Conservation (phyloP, 2,329 filamentous ascomycete genomes). For the Ramichloridium luteum region DNA sequence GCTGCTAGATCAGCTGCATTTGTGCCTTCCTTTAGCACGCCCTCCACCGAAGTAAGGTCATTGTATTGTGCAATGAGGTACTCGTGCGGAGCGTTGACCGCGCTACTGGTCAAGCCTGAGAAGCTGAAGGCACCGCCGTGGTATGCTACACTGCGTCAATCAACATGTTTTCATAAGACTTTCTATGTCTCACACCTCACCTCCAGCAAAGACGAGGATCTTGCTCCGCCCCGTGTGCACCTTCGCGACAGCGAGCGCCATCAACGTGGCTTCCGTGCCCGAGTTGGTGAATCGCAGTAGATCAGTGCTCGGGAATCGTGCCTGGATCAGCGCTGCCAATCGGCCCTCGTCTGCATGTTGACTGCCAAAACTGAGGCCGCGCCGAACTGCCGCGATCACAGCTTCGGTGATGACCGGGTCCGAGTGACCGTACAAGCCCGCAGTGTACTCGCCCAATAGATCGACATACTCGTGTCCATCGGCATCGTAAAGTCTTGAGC, state of each 20-base stretch:
- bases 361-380: constrained; percentile 45
- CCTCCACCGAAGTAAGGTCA: constrained; percentile 39
- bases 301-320: constrained; percentile 42
- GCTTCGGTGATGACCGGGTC: constrained; percentile 42
- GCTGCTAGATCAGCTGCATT: constrained; percentile 41
- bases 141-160: no score
- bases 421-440: constrained; percentile 55
- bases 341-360: constrained; percentile 40
- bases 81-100: constrained; percentile 34
- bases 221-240: constrained; percentile 33
- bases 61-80: constrained; percentile 54
- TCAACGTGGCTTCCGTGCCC: constrained; percentile 53
- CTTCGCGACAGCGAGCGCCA: constrained; percentile 45
- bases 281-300: constrained; percentile 51
- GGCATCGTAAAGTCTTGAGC: constrained; percentile 19
- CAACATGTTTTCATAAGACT: no score
- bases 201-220: constrained; percentile 39
- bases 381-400: constrained; percentile 34
- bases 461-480: constrained; percentile 40
- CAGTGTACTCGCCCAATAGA: constrained; percentile 51
- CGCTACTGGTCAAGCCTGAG: constrained; percentile 7
- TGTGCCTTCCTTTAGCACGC: constrained; percentile 23
- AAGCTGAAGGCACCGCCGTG: constrained; percentile 45
- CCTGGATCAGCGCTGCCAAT: constrained; percentile 41
- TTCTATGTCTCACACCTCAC: no score